These are phyloP conservation scores for Warburgia ugandensis DNA, from an alignment of 164 flowering plant species.

Conservation along the genomic window DNA sequence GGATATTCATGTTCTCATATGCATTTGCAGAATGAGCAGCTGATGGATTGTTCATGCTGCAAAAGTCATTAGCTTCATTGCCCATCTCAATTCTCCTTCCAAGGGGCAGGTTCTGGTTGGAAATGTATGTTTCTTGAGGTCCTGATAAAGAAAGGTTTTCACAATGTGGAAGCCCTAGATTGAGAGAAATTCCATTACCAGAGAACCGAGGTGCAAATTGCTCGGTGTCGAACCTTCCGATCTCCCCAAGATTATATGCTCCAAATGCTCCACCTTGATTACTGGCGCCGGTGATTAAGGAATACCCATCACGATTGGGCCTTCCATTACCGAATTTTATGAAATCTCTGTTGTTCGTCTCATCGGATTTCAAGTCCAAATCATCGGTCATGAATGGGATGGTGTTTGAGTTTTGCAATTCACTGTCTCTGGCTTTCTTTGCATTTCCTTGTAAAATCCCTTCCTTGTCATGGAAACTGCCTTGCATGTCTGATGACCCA, in stretches of 20 bases:
- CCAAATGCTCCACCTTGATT: slow-evolving; percentile 59
- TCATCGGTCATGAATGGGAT: slow-evolving; percentile 27
- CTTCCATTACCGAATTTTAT: slow-evolving; percentile 51
- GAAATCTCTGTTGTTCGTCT: slow-evolving; percentile 22
- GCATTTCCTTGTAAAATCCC: slow-evolving; percentile 49
- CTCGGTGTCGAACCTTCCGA: slow-evolving; percentile 60
- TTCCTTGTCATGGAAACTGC: slow-evolving; percentile 22
- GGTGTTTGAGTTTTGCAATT: slow-evolving; percentile 27
- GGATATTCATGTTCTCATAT: slow-evolving; percentile 50
- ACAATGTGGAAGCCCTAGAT: slow-evolving; percentile 79
- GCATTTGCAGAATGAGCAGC: slow-evolving; percentile 38
- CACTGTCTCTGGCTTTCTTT: slow-evolving; percentile 51
- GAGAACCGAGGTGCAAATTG: slow-evolving; percentile 57
- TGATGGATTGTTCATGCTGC: slow-evolving; percentile 37
- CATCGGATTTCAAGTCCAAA: slow-evolving; percentile 36
- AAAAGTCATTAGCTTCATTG: slow-evolving; percentile 37
- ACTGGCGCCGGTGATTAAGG: slow-evolving; percentile 25
- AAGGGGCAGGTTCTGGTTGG: slow-evolving; percentile 51
- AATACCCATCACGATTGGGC: slow-evolving; percentile 49
- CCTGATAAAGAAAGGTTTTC: slow-evolving; percentile 61
- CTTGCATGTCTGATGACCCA: slow-evolving; percentile 35
- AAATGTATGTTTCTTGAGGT: slow-evolving; percentile 52
- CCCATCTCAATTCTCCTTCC: slow-evolving; percentile 54
- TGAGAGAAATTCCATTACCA: slow-evolving; percentile 74
- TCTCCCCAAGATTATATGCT: slow-evolving; percentile 48